Evolutionary conservation across 164 flowering plant species (phyloP), one percentile per base, ranked within the genome.

Genomic region (Sextonia rubra): DNA sequence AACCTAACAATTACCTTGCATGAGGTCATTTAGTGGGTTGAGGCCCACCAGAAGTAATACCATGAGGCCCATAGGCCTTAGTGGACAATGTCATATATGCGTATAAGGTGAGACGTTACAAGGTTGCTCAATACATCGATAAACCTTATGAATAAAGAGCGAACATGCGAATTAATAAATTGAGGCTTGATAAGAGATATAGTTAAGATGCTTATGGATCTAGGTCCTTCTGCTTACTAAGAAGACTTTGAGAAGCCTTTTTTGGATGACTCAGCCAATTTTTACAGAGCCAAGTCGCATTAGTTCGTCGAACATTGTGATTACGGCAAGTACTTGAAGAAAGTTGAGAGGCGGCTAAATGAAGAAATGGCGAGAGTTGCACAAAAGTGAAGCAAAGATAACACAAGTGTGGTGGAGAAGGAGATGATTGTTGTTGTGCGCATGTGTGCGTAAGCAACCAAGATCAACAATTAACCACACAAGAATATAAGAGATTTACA

Each of bases 361-460:
- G 97, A 92, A 81, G 95, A 92, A 81, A 86, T 87, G 64, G 95
- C 90, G 49, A 89, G 97, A 79, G 97, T 90, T 47, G 80, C 86
- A 27, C 92, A 84, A 64, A 74, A 92, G 90, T 78, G 94, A 90
- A 82, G 24, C 73, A 32, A 89, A 88, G 86, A 86, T 92, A 55
- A 90, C 95, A 20, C 95, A 20, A 84, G 78, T 78, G 96, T 92
- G 72, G 99, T 94, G 62, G 97, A 92, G 84, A 89, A 83, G 73
- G 97, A 94, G 86, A 92, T 94, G 99, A 91, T 94, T n/a, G n/a
- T n/a, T n/a, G n/a, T n/a, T n/a, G n/a, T n/a, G n/a, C n/a, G n/a
- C n/a, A n/a, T n/a, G n/a, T n/a, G n/a, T n/a, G n/a, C n/a, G n/a
- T n/a, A n/a, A n/a, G n/a, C n/a, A n/a, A n/a, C n/a, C n/a, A n/a